A percentile compares a stretch with the other conserved stretches of the same genome.
These are phyloP conservation scores for Diutina rugosa DNA, from an alignment of 1,139 yeast genomes.

Conservation along the genomic window DNA sequence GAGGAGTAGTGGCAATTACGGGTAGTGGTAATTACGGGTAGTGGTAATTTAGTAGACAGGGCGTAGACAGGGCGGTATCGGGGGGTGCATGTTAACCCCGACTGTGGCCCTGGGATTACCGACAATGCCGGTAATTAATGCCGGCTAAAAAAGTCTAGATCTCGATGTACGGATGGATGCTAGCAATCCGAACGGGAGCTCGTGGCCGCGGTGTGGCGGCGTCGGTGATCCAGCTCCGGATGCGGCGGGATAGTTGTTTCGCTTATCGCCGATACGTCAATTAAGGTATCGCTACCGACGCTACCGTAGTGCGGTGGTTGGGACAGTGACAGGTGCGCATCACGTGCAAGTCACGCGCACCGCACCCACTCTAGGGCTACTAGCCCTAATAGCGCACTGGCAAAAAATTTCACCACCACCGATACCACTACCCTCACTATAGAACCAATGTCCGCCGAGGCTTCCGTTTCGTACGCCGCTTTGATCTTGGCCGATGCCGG, in stretches of 20 bases:
- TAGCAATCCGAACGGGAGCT: too few species aligned
- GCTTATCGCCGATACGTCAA: background rate
- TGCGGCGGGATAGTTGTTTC: background rate
- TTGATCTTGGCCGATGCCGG: constrained; percentile 2
- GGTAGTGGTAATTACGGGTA: too few species aligned
- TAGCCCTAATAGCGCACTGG: background rate
- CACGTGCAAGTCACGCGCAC: background rate
- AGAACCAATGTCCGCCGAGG: constrained; percentile 1
- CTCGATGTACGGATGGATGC: too few species aligned
- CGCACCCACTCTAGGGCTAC: background rate
- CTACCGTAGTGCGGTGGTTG: background rate
- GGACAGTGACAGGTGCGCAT: too few species aligned
- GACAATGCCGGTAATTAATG: too few species aligned
- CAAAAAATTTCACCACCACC: background rate
- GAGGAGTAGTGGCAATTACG: too few species aligned
- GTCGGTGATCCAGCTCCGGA: background rate
- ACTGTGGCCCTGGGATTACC: too few species aligned
- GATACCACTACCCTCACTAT: background rate
- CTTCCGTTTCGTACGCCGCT: constrained; percentile 3
- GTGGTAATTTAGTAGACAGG: too few species aligned
- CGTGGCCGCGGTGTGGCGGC: too few species aligned
- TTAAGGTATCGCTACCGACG: background rate
- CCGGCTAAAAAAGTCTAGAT: too few species aligned
- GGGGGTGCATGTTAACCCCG: too few species aligned
- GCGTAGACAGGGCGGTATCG: too few species aligned